A percentile compares a stretch with the other conserved stretches of the same genome.
Conservation (phyloP, 768 basidiomycete species). For the Calocybe gangraenosa region DNA sequence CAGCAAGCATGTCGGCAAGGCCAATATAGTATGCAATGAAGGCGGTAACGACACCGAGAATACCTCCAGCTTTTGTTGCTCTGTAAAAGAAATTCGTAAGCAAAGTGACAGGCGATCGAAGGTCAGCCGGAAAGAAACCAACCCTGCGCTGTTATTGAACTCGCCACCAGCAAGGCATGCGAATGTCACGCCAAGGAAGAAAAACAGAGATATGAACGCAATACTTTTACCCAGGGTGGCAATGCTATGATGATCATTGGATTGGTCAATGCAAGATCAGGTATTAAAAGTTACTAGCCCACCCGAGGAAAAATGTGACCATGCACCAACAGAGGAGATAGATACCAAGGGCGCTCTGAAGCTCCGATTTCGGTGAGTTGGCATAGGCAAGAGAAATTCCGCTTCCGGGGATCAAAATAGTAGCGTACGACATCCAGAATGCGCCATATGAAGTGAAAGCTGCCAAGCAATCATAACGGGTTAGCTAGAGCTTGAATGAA, state of each 20-base stretch:
- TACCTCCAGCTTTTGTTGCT: slow-evolving; percentile 39
- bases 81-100: slow-evolving; percentile 16
- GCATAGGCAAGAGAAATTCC: slow-evolving; percentile 58
- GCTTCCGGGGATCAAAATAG: slow-evolving; percentile 65
- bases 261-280: neutral
- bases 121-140: slow-evolving; percentile 13
- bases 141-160: slow-evolving; percentile 26
- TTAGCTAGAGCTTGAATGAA: neutral
- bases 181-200: slow-evolving; percentile 36
- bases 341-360: slow-evolving; percentile 60
- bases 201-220: slow-evolving; percentile 35
- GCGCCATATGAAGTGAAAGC: slow-evolving; percentile 83
- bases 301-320: slow-evolving; percentile 69
- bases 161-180: slow-evolving; percentile 37
- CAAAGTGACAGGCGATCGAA: neutral
- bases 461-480: slow-evolving; percentile 19
- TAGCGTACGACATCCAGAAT: slow-evolving; percentile 85
- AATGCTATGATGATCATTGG: slow-evolving; percentile 22
- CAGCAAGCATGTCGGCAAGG: slow-evolving; percentile 36
- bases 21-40: slow-evolving; percentile 47
- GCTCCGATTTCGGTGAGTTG: slow-evolving; percentile 22
- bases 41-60: slow-evolving; percentile 39
- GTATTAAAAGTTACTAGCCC: slow-evolving; percentile 20
- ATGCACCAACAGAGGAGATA: slow-evolving; percentile 73
- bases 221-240: slow-evolving; percentile 34